Evolutionary conservation across 2,329 filamentous ascomycete species (phyloP).

Genomic region (Trichoderma sp.): DNA sequence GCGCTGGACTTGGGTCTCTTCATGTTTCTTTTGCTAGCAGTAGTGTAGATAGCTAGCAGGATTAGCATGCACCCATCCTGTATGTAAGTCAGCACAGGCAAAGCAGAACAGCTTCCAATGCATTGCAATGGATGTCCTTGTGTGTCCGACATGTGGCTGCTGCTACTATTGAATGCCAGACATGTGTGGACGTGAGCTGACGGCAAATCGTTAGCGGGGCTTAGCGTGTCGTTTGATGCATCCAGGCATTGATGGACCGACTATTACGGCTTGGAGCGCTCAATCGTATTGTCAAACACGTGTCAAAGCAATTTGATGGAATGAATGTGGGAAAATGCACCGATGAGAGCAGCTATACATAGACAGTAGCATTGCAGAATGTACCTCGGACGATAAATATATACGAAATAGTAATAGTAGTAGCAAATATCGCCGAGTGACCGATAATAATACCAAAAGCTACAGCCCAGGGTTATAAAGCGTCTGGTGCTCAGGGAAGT

Average conservation of each 20-base stretch:
- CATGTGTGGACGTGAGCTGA: background rate
- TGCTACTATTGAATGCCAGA: background rate
- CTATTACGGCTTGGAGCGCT: background rate
- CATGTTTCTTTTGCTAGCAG: background rate
- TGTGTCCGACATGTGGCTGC: background rate
- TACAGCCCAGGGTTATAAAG: too few relatives aligned
- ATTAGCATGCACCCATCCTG: background rate
- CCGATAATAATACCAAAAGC: background rate
- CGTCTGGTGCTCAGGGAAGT: background rate
- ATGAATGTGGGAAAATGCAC: background rate
- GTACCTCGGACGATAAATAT: background rate
- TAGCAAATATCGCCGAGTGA: background rate
- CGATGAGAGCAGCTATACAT: background rate
- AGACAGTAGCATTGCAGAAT: background rate
- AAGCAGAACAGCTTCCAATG: background rate
- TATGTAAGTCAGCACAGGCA: background rate
- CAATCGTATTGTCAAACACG: background rate
- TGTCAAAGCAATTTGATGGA: background rate
- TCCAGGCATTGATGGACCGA: background rate
- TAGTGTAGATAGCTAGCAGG: background rate
- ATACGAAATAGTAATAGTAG: background rate
- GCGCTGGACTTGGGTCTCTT: background rate
- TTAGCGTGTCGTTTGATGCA: constrained; percentile 5
- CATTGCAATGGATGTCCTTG: background rate
- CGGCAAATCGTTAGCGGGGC: constrained; percentile 16